Percentiles rank a stretch among this genome's conserved stretches.
Conservation (phyloP, 2,329 filamentous ascomycete species). For the Ceratocystis ficicola region DNA sequence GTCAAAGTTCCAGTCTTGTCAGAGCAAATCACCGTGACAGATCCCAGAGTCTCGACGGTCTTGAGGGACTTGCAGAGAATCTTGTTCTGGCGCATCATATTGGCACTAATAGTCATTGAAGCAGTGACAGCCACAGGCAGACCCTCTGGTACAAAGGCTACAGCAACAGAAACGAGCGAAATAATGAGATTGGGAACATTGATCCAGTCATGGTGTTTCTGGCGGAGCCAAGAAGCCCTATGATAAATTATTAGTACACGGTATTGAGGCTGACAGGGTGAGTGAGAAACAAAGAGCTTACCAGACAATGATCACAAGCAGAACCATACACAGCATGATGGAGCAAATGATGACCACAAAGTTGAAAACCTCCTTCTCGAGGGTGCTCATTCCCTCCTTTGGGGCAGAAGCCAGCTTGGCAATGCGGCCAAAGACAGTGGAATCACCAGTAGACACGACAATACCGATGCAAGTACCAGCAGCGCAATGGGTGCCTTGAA, state of each 20-base stretch:
- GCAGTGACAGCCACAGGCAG: constrained; percentile 97
- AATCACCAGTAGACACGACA: constrained; percentile 78
- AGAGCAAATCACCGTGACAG: constrained; percentile 98
- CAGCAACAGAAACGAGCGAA: constrained; percentile 68
- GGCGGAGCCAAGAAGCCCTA: constrained; percentile 70
- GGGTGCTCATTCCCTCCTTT: constrained; percentile 89
- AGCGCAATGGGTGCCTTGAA: constrained; percentile 94
- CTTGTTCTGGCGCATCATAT: constrained; percentile 98
- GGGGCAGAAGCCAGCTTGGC: constrained; percentile 97
- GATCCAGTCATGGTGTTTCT: constrained; percentile 97
- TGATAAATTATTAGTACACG: constrained; percentile 49
- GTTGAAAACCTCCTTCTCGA: constrained; percentile 98
- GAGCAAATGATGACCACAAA: constrained; percentile 67
- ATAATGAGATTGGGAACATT: constrained; percentile 79
- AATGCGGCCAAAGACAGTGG: constrained; percentile 94
- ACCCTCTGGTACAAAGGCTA: constrained; percentile 94
- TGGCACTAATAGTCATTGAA: constrained; percentile 85
- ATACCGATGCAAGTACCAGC: constrained; percentile 84
- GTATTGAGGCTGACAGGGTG: background rate
- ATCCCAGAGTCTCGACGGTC: constrained; percentile 93
- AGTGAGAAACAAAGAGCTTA: constrained; percentile 77
- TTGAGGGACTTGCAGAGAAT: constrained; percentile 91
- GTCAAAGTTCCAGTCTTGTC: constrained; percentile 98
- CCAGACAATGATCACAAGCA: constrained; percentile 92
- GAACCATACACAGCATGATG: constrained; percentile 89